Evolutionary conservation across 192 early-diverging fungal species (phyloP).

Genomic region (Coemansia sp.): DNA sequence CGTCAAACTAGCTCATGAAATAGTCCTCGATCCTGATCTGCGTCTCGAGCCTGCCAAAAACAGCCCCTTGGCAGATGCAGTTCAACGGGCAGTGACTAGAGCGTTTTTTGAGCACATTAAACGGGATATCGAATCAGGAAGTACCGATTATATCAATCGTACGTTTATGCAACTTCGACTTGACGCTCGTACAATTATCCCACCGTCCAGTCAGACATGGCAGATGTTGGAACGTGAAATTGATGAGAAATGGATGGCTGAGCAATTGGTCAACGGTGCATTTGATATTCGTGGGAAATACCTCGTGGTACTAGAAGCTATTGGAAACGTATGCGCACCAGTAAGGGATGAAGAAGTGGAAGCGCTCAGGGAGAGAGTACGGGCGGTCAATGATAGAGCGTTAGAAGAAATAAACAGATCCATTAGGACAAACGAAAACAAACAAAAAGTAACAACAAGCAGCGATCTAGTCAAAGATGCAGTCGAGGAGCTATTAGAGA

Average conservation of each 20-base stretch:
- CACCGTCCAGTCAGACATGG: slow-evolving; percentile 6
- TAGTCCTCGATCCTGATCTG: slow-evolving; percentile 29
- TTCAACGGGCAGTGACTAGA: slow-evolving; percentile 19
- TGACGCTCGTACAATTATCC: slow-evolving; percentile 26
- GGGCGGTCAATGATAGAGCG: slow-evolving; percentile 2
- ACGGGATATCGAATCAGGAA: slow-evolving; percentile 12
- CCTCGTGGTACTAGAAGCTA: slow-evolving; percentile 7
- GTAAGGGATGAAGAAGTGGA: slow-evolving; percentile 16
- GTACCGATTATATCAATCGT: slow-evolving; percentile 14
- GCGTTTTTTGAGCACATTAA: slow-evolving; percentile 22
- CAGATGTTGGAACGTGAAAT: slow-evolving; percentile 25
- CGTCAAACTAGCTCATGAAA: slow-evolving; percentile 35
- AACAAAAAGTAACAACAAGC: too few species aligned
- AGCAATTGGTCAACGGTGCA: slow-evolving; percentile 11
- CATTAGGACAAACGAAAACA: too few species aligned
- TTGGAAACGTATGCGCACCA: slow-evolving; percentile 34
- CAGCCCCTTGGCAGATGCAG: slow-evolving; percentile 12
- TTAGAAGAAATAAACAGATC: too few species aligned
- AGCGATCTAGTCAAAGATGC: too few species aligned
- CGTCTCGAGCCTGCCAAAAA: slow-evolving; percentile 15
- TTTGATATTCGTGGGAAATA: slow-evolving; percentile 19
- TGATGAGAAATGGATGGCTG: slow-evolving; percentile 23
- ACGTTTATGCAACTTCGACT: slow-evolving; percentile 20
- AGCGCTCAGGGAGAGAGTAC: slow-evolving; percentile 2
- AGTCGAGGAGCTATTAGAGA: slow-evolving; percentile 10